Conservation (phyloP, 202 grass and related monocot species). For the Eragrostis tef region DNA sequence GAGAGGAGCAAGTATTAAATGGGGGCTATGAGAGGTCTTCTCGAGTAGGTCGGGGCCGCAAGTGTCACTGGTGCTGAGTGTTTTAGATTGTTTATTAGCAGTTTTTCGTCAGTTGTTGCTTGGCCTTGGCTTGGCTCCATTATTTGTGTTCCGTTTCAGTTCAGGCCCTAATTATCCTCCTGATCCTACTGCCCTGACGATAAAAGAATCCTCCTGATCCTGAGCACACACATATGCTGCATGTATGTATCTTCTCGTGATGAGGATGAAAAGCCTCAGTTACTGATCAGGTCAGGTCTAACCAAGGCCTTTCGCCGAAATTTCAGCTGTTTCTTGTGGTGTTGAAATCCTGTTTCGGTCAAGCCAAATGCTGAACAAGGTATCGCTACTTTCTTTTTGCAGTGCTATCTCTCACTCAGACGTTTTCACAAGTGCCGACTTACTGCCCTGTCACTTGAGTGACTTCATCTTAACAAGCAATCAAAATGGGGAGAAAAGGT, state of each 20-base stretch:
- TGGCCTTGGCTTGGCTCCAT: slow-evolving; percentile 40
- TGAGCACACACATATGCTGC: neutral
- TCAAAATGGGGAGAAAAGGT: neutral
- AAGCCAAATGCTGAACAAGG: neutral
- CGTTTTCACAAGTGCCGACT: neutral
- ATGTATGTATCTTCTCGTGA: neutral
- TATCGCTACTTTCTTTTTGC: neutral
- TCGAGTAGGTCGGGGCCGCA: slow-evolving; percentile 35
- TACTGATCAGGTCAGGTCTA: neutral
- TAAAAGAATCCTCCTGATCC: too few species aligned
- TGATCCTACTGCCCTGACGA: neutral
- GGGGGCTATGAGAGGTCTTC: slow-evolving; percentile 38
- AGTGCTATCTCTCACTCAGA: neutral
- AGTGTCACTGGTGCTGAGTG: slow-evolving; percentile 20
- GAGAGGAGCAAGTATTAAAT: slow-evolving; percentile 45
- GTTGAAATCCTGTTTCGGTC: neutral
- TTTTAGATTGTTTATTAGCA: slow-evolving; percentile 35
- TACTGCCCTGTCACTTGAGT: neutral
- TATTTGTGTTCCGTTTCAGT: neutral
- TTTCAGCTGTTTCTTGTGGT: neutral
- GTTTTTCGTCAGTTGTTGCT: slow-evolving; percentile 33
- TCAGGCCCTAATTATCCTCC: neutral
- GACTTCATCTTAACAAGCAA: neutral
- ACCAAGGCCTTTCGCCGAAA: neutral
- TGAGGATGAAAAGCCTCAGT: neutral